These are phyloP conservation scores for Trichoderma polysporum DNA, from an alignment of 2,329 filamentous ascomycete species.

Conservation along the genomic window DNA sequence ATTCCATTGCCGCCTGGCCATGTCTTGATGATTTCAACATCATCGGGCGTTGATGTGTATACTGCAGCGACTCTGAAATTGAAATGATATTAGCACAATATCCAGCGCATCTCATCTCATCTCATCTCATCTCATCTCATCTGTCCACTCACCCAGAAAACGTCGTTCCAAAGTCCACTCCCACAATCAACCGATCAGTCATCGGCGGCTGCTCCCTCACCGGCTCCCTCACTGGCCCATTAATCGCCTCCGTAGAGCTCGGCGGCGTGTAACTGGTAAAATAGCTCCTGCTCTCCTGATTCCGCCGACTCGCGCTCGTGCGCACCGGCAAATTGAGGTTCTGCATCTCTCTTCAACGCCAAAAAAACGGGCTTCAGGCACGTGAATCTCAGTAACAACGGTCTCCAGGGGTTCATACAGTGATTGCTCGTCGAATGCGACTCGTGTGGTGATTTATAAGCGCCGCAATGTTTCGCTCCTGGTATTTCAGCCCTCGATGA, in stretches of 20 bases:
- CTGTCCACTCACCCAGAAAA: conserved; percentile 62
- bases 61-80: conserved; percentile 61
- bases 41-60: conserved; percentile 73
- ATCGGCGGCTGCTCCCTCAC: conserved; percentile 51
- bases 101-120: not conserved
- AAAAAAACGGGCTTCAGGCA: no score
- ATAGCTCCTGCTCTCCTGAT: conserved; percentile 56
- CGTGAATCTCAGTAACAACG: no score
- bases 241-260: conserved; percentile 61
- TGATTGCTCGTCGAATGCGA: no score
- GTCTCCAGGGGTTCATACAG: no score
- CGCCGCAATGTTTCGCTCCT: not conserved
- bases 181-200: conserved; percentile 69
- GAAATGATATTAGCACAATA: not conserved
- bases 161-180: conserved; percentile 82
- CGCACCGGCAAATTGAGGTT: conserved; percentile 54
- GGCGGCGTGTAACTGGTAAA: conserved; percentile 56
- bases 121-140: not conserved
- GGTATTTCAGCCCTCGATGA: not conserved
- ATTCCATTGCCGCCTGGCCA: conserved; percentile 84
- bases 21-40: conserved; percentile 79
- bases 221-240: conserved; percentile 59
- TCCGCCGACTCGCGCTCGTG: conserved; percentile 46
- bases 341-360: conserved; percentile 3
- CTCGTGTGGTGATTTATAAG: no score